These are phyloP conservation scores for Phytophthora uliginosa DNA, from an alignment of 352 stramenopile genomes.

Conservation along the genomic window DNA sequence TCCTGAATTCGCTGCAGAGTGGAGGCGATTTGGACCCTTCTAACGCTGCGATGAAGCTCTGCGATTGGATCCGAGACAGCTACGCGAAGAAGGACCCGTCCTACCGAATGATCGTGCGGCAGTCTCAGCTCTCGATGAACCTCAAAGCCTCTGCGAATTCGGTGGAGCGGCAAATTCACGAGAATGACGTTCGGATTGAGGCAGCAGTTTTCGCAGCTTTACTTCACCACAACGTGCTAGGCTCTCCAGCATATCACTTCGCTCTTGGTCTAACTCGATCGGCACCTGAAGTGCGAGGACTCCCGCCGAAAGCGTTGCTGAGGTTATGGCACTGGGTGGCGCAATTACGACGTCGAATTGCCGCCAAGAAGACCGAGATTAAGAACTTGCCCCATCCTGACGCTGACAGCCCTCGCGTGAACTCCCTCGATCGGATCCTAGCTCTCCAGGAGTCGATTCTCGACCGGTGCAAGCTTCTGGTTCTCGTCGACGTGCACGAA, in stretches of 20 bases:
- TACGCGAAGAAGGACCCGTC: conserved; percentile 62
- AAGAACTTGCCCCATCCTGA: conserved; percentile 32
- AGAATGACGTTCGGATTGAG: conserved; percentile 62
- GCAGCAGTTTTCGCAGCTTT: conserved; percentile 60
- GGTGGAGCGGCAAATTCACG: conserved; percentile 22
- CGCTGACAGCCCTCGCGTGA: neutral
- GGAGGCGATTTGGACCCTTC: conserved; percentile 25
- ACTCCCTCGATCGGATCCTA: conserved; percentile 24
- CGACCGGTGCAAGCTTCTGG: conserved; percentile 56
- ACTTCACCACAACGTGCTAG: conserved; percentile 60
- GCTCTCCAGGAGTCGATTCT: conserved; percentile 40
- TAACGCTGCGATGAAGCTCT: conserved; percentile 36
- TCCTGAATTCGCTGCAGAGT: conserved; percentile 40
- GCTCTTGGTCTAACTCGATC: conserved; percentile 14
- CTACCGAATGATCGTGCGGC: conserved; percentile 78
- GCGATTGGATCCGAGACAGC: conserved; percentile 60
- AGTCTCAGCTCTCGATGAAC: conserved; percentile 38
- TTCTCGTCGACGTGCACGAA: conserved; percentile 39
- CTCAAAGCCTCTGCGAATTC: conserved; percentile 12
- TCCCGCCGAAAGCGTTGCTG: conserved; percentile 40
- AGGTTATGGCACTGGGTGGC: conserved; percentile 65
- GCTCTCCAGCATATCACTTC: conserved; percentile 45
- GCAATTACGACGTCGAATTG: conserved; percentile 53
- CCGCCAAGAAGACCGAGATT: conserved; percentile 54
- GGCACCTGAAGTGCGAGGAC: neutral